Percentiles rank a stretch among this genome's conserved stretches.
phyloP scores from a whole-genome alignment of 257 asterid species.

The Dorcoceras hygrometricum region DNA sequence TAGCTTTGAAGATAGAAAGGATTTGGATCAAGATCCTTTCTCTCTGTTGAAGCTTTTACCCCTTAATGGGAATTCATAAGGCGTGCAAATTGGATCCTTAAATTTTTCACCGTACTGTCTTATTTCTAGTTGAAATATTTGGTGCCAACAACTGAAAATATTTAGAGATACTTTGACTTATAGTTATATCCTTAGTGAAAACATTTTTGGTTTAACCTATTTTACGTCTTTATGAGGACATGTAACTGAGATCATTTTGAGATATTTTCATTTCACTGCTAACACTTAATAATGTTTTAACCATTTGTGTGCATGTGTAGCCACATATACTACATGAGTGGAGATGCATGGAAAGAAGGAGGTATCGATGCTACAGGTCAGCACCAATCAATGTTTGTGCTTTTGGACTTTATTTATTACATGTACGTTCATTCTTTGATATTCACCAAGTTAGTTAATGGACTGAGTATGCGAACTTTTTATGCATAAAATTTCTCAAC shows the following conservation, averaged over 20 bases:
- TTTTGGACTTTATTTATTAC: background rate
- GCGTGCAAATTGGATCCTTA: background rate
- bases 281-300: constrained; percentile 17
- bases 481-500: constrained; percentile 12
- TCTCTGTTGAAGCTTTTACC: background rate
- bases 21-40: background rate
- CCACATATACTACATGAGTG: constrained; percentile 99
- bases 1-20: constrained; percentile 1
- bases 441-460: constrained; percentile 4
- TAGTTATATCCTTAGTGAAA: too few relatives aligned
- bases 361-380: constrained; percentile 99
- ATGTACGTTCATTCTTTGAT: background rate
- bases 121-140: background rate
- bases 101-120: background rate
- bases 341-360: constrained; percentile 99
- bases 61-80: background rate
- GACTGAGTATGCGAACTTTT: constrained; percentile 8
- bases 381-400: constrained; percentile 26
- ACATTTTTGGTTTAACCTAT: background rate
- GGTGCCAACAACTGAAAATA: constrained; percentile 1
- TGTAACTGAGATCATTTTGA: background rate
- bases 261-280: background rate
- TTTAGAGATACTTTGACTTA: too few relatives aligned
- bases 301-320: constrained; percentile 46
- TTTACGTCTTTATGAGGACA: background rate